A percentile compares a stretch with the other conserved stretches of the same genome.
Evolutionary conservation across 129 eudicot genomes (phyloP).

Genomic region (Artemisia annua): DNA sequence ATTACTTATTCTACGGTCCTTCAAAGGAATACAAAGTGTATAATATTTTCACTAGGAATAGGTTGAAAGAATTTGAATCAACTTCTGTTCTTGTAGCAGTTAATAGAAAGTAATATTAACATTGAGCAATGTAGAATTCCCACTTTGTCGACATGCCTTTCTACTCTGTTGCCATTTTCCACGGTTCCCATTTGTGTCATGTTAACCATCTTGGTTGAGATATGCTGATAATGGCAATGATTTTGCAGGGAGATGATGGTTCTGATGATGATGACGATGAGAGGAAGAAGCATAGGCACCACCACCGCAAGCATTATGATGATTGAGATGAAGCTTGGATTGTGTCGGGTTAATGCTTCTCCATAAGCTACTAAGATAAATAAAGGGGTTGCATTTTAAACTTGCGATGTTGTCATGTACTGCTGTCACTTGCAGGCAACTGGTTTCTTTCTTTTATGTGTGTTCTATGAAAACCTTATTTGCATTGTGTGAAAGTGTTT

Average conservation of each 20-base stretch:
- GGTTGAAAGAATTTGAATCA: background rate
- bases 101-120: background rate
- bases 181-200: background rate
- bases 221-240: conserved; percentile 14
- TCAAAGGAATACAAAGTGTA: background rate
- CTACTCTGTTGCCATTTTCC: background rate
- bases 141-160: background rate
- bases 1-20: background rate
- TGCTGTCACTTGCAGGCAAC: conserved; percentile 3
- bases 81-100: background rate
- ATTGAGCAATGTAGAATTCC: background rate
- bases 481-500: conserved; percentile 7
- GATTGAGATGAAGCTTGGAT: conserved; percentile 49
- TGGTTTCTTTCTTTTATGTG: conserved; percentile 23
- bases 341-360: conserved; percentile 29
- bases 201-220: background rate
- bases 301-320: conserved; percentile 67
- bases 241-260: conserved; percentile 51
- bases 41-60: background rate
- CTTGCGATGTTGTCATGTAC: background rate
- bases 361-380: conserved; percentile 30
- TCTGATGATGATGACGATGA: conserved; percentile 65
- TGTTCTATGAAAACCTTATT: conserved; percentile 9
- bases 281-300: conserved; percentile 50
- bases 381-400: conserved; percentile 29